phyloP scores from a whole-genome alignment of 2,329 filamentous ascomycete genomes.

The Aspergillus sclerotialis region DNA sequence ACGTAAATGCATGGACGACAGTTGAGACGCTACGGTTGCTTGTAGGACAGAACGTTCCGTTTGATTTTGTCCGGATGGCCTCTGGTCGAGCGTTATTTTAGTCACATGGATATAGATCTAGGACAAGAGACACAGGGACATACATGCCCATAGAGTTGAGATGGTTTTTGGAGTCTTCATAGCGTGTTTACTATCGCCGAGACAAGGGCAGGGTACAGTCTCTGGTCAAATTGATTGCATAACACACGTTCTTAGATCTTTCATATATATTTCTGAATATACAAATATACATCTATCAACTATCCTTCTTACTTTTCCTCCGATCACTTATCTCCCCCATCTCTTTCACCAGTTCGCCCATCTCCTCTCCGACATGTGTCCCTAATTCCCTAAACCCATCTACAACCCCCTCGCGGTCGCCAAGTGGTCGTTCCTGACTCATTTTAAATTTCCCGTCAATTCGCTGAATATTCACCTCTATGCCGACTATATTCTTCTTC shows the following conservation, averaged over 20 bases:
- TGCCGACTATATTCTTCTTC: constrained; percentile 14
- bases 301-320: too few species aligned
- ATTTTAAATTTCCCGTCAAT: constrained; percentile 15
- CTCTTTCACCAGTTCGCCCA: constrained; percentile 11
- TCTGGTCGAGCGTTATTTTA: constrained; percentile 51
- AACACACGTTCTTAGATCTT: too few species aligned
- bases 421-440: constrained; percentile 11
- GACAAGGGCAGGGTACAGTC: too few species aligned
- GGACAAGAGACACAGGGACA: too few species aligned
- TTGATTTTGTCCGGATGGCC: constrained; percentile 76
- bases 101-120: constrained; percentile 4
- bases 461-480: constrained; percentile 11
- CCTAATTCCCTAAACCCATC: constrained; percentile 8
- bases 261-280: too few species aligned
- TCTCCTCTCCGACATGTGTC: constrained; percentile 6
- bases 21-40: constrained; percentile 72
- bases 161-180: too few species aligned
- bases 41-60: constrained; percentile 80
- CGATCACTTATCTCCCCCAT: constrained; percentile 1
- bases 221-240: too few species aligned
- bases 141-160: too few species aligned
- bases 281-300: too few species aligned
- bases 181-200: too few species aligned
- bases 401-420: constrained; percentile 13
- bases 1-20: constrained; percentile 76